Evolutionary conservation across 768 basidiomycete genomes (phyloP), one percentile per base, ranked within the genome.

Genomic region (Mycena indigotica): DNA sequence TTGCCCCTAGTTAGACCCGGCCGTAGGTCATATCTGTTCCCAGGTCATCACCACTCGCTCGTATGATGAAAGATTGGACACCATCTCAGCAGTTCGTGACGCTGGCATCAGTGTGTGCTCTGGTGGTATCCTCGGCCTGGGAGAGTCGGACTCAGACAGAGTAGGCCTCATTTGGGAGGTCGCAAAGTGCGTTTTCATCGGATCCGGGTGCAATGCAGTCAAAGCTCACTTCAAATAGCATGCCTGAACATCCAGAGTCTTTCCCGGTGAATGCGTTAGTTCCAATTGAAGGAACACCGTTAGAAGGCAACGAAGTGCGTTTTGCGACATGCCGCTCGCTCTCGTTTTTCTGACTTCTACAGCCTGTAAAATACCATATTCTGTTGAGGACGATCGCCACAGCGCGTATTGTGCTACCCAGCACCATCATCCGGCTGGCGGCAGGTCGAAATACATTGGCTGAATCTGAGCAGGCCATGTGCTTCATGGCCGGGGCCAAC

Each of bases 211-310:
- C 66, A 32, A 67, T 55, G n/a, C n/a, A n/a, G n/a, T n/a, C n/a
- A n/a, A n/a, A 25, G 40, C 35, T 53, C 57, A 44, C 41, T 52
- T 46, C 50, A 56, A 44, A 6, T 64, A 95, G 93, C 68, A 88
- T 97, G 83, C 88, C 91, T 38, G 91, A 95, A 70, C 93, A 98
- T 67, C 96, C 96, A n/a, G 96, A 98, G 71, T 95, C 93, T 4
- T 98, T 98, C 80, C 96, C 96, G 0, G 95, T 98, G 58, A 98
- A 98, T 71, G 95, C 96, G 15, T 81, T 98, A 55, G 96, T 98
- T 2, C 95, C 96, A 15, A 98, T 98, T 60, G 81, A 88, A 63
- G 96, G 96, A 30, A 98, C 96, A 4, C 96, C 96, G 13, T 75
- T 98, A 45, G 95, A 95, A 73, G 77, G 81, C 57, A 98, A 98